Evolutionary conservation across 768 basidiomycete species (phyloP).

Genomic region (Tricholomella constricta): DNA sequence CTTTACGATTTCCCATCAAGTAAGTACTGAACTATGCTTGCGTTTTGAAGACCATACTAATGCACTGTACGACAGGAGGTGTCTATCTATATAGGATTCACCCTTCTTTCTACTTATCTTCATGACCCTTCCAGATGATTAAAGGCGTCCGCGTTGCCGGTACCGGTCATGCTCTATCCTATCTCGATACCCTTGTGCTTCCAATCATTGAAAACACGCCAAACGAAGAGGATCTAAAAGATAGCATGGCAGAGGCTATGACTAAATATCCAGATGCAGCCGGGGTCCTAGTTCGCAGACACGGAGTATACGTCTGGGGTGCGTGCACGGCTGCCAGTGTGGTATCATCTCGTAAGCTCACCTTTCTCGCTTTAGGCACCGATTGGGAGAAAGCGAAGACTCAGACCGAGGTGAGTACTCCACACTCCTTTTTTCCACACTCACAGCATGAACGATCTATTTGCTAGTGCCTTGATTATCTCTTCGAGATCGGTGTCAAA

Average conservation of each 20-base stretch:
- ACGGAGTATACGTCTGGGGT: constrained; percentile 91
- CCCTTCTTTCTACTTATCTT: not conserved
- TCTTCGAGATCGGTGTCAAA: constrained; percentile 86
- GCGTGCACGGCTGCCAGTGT: constrained; percentile 4
- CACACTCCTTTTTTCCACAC: no score
- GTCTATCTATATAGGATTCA: not conserved
- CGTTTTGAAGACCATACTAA: constrained; percentile 2
- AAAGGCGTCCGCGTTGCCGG: constrained; percentile 84
- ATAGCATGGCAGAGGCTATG: constrained; percentile 89
- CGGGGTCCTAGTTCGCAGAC: constrained; percentile 74
- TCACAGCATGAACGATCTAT: no score
- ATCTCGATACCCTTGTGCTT: constrained; percentile 81
- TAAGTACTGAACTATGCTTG: constrained; percentile 25
- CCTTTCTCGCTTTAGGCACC: constrained; percentile 36
- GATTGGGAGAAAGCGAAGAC: constrained; percentile 92
- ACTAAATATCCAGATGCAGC: constrained; percentile 74
- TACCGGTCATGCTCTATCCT: constrained; percentile 73
- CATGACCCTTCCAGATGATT: constrained; percentile 68
- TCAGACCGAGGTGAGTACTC: constrained; percentile 65
- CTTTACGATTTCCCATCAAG: constrained; percentile 86
- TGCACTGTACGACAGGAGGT: constrained; percentile 41
- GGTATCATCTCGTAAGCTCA: constrained; percentile 2
- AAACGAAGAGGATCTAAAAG: constrained; percentile 85
- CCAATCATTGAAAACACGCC: constrained; percentile 94
- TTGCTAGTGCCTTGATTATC: constrained; percentile 87